A percentile compares a stretch with the other conserved stretches of the same genome.
phyloP scores from a whole-genome alignment of 495 filamentous ascomycete species.

The Tuber indicum region DNA sequence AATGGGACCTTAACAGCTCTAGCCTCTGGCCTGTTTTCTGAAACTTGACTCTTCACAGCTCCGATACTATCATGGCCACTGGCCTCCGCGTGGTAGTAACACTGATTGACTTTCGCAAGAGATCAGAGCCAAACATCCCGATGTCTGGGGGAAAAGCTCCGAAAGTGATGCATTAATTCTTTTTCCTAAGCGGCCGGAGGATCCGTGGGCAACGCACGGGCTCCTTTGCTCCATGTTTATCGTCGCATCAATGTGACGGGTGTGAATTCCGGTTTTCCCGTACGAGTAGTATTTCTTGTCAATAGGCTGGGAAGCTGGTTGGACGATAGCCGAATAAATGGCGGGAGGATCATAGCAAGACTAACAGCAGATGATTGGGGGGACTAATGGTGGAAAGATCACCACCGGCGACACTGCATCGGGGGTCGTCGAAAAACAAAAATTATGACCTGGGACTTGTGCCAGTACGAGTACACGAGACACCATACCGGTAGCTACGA shows the following conservation, averaged over 20 bases:
- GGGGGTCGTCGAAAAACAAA: background rate
- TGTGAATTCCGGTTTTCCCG: background rate
- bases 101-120: background rate
- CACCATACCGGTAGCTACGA: background rate
- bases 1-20: background rate
- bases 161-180: background rate
- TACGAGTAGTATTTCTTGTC: background rate
- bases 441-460: background rate
- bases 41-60: background rate
- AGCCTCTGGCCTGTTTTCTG: background rate
- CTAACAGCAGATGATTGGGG: background rate
- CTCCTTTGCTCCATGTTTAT: background rate
- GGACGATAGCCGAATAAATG: background rate
- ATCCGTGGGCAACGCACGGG: background rate
- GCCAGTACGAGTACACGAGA: background rate
- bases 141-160: background rate
- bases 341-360: background rate
- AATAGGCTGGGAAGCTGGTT: background rate
- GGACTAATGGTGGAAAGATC: background rate
- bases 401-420: background rate
- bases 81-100: background rate
- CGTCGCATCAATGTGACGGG: background rate
- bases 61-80: background rate
- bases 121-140: background rate
- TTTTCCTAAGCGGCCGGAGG: background rate